Evolutionary conservation across 371 early-diverging fungal genomes (phyloP).

Genomic region (Apophysomyces ossiformis): DNA sequence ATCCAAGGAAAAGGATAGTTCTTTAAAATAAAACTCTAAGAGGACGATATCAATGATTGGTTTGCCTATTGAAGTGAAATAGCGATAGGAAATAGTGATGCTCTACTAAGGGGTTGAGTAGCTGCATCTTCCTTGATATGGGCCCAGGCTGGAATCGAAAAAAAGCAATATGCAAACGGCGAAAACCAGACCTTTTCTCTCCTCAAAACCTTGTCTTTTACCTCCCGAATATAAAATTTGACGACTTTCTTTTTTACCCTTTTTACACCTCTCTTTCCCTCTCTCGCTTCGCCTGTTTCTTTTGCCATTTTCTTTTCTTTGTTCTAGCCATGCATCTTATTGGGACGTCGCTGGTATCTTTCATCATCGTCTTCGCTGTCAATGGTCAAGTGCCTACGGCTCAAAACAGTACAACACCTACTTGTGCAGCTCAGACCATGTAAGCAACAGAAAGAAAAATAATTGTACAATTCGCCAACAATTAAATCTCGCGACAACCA

Average conservation of each 20-base stretch:
- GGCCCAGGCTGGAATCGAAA: conserved; percentile 8
- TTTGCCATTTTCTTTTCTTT: background rate
- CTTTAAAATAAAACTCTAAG: background rate
- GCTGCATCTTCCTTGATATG: conserved; percentile 4
- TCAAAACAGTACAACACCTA: conserved; percentile 15
- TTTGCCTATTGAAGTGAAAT: background rate
- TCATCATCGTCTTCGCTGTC: conserved; percentile 12
- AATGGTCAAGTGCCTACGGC: conserved; percentile 9
- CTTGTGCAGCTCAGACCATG: conserved; percentile 39
- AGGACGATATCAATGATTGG: background rate
- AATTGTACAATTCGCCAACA: background rate
- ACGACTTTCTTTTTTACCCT: background rate
- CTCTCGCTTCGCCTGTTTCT: conserved; percentile 10
- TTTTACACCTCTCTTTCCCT: background rate
- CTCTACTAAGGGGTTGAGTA: background rate
- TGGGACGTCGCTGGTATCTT: conserved; percentile 4
- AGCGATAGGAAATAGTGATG: background rate
- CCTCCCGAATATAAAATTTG: conserved; percentile 10
- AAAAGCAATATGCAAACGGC: conserved; percentile 10
- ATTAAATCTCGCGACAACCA: background rate
- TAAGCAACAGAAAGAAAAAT: conserved; percentile 18
- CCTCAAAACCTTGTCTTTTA: conserved; percentile 7
- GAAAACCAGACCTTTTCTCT: conserved; percentile 3
- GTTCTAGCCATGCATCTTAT: conserved; percentile 17
- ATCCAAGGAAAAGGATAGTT: too few relatives aligned